phyloP scores from a whole-genome alignment of 495 filamentous ascomycete genomes.

The Mycothermus thermophilus region DNA sequence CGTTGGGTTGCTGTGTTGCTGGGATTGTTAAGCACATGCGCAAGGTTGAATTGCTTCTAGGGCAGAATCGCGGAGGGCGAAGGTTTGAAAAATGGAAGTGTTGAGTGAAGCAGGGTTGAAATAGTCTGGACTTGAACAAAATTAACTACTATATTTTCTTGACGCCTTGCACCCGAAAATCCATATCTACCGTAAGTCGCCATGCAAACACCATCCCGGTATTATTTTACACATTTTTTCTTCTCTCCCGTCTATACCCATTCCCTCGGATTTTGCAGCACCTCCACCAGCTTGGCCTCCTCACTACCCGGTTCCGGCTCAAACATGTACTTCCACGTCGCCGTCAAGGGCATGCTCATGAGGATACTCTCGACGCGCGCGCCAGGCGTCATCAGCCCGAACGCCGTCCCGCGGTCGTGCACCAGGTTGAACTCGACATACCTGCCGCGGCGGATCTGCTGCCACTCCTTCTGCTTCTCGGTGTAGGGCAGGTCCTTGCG shows the following conservation, averaged over 20 bases:
- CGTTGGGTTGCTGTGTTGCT: too few species aligned
- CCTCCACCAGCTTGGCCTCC: conserved; percentile 64
- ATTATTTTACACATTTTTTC: neutral
- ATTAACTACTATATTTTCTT: too few species aligned
- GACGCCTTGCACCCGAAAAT: too few species aligned
- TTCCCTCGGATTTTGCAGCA: conserved; percentile 72
- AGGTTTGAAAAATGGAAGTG: too few species aligned
- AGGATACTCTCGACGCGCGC: conserved; percentile 90
- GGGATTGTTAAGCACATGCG: too few species aligned
- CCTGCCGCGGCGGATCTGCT: conserved; percentile 78
- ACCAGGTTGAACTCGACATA: conserved; percentile 99
- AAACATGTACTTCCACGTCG: conserved; percentile 94
- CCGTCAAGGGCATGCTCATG: conserved; percentile 91
- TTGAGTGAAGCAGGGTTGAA: too few species aligned
- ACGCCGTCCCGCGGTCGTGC: conserved; percentile 89
- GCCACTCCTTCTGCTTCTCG: conserved; percentile 80
- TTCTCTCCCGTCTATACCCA: conserved; percentile 53
- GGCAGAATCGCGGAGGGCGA: too few species aligned
- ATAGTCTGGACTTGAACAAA: too few species aligned
- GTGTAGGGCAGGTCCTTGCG: conserved; percentile 87
- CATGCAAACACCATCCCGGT: too few species aligned
- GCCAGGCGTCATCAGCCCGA: conserved; percentile 85
- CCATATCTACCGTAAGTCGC: too few species aligned
- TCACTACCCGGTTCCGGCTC: conserved; percentile 57
- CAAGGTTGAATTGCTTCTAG: too few species aligned